Percentiles rank a stretch among this genome's conserved stretches.
Evolutionary conservation across 768 basidiomycete genomes (phyloP).

Genomic region (Termitomyces sp.): DNA sequence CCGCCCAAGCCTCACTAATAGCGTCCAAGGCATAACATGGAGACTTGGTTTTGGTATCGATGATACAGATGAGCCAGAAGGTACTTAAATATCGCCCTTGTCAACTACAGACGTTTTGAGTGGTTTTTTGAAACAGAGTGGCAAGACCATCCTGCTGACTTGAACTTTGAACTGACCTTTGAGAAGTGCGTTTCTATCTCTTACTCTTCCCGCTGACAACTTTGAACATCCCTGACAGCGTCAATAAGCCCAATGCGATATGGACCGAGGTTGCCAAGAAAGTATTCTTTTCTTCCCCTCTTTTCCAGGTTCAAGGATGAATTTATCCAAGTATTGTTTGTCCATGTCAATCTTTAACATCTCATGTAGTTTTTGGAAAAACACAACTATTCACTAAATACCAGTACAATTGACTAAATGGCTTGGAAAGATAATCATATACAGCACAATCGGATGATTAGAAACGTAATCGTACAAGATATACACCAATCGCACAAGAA

Average conservation of each 20-base stretch:
- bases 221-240: conserved; percentile 24
- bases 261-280: conserved; percentile 27
- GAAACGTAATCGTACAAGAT: background rate
- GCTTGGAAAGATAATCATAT: background rate
- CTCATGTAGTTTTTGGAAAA: background rate
- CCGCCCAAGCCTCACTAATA: conserved; percentile 39
- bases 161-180: conserved; percentile 44
- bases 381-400: background rate
- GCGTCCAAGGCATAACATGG: conserved; percentile 59
- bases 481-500: background rate
- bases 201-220: background rate
- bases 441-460: background rate
- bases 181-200: conserved; percentile 35
- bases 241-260: conserved; percentile 50
- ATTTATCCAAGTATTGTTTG: background rate
- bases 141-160: conserved; percentile 51
- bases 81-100: conserved; percentile 23
- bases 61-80: conserved; percentile 48
- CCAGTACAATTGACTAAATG: background rate
- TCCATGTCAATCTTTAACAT: background rate
- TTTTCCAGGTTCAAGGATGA: conserved; percentile 6
- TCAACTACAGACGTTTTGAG: background rate
- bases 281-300: conserved; percentile 2
- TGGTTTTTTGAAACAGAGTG: conserved; percentile 35
- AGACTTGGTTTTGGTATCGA: conserved; percentile 54